Percentiles rank a stretch among this genome's conserved stretches.
Evolutionary conservation across 192 early-diverging fungal genomes (phyloP).

Genomic region (Spizellomyces punctatus): DNA sequence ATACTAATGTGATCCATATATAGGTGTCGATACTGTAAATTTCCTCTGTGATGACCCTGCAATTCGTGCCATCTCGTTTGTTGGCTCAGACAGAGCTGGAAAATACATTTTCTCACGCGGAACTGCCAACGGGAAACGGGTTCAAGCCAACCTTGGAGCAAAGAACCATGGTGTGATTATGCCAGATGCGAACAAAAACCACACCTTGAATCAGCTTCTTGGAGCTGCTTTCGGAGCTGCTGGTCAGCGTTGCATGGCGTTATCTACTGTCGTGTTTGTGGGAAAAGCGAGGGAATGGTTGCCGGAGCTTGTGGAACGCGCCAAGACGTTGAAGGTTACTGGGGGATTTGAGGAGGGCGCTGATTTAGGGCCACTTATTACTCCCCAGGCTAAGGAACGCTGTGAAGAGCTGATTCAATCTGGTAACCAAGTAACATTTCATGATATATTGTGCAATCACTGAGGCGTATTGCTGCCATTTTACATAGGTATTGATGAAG

Average conservation of each 20-base stretch:
- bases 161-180: slow-evolving; percentile 98
- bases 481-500: slow-evolving; percentile 62
- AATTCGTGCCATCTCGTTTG: slow-evolving; percentile 92
- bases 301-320: slow-evolving; percentile 86
- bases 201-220: slow-evolving; percentile 86
- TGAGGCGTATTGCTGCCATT: neutral
- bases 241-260: slow-evolving; percentile 97
- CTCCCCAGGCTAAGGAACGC: slow-evolving; percentile 73
- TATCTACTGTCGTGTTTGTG: slow-evolving; percentile 90
- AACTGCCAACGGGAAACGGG: slow-evolving; percentile 88
- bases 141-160: slow-evolving; percentile 94
- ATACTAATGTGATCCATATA: slow-evolving; percentile 24
- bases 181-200: slow-evolving; percentile 93
- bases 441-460: neutral
- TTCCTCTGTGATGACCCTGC: slow-evolving; percentile 83
- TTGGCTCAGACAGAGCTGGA: slow-evolving; percentile 88
- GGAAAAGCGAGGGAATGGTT: slow-evolving; percentile 83
- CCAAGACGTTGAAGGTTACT: slow-evolving; percentile 78
- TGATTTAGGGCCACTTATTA: slow-evolving; percentile 92
- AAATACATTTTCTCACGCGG: slow-evolving; percentile 88
- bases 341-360: slow-evolving; percentile 82
- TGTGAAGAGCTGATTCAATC: slow-evolving; percentile 78
- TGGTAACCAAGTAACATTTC: slow-evolving; percentile 23
- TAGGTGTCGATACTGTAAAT: slow-evolving; percentile 76
- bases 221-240: slow-evolving; percentile 98